Base-by-base conservation (phyloP, 2,329 filamentous ascomycete species). In the Aspergillus chevalieri region DNA sequence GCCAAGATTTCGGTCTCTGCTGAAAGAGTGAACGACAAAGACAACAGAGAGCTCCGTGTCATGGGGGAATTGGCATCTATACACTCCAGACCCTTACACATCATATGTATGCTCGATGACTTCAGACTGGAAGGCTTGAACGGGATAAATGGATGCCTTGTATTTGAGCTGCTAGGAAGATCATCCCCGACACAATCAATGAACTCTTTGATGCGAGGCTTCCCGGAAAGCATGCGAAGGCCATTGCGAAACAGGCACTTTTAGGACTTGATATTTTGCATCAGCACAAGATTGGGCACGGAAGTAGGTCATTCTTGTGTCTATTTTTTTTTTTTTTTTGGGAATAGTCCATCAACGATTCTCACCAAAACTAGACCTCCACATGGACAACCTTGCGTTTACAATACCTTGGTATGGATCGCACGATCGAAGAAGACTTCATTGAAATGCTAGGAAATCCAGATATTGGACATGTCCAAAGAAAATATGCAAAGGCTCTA, bases 51-150 rank as follows among this genome's bases (percentile, higher is more conserved):
- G 33, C 48, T 63, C 12, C 38, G 56, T 33, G 47, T 36, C 6
- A 41, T 61, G 47, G 52, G 52, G 19, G 21, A 48, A 24, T 12
- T 60, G 17, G 15, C 47, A 44, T 56, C 55, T 34, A n/a, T 28
- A 41, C 38, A 58, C 12, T 38, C 54, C 21, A 55, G 52, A 19
- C 51, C 51, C 33, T 17, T 3, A 22, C 55, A 74, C 60, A 34
- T 73, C 9, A 64, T 72, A 36, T 60, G 52, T 19, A 41, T 74
- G 19, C 50, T 69, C 21, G 66, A 74, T 52, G 21, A 60, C 15
- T 76, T 77, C 34, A 34, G 66, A 6, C 45, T 71, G 42, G 39
- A 55, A 2, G 73, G 75, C 8, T 73, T 72, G 6, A 78, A 78
- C 57, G 73, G 74, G 9, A 60, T 28, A 2, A 74, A 78, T 52